Conservation (phyloP, 495 filamentous ascomycete genomes). For the Cercophora scortea region DNA sequence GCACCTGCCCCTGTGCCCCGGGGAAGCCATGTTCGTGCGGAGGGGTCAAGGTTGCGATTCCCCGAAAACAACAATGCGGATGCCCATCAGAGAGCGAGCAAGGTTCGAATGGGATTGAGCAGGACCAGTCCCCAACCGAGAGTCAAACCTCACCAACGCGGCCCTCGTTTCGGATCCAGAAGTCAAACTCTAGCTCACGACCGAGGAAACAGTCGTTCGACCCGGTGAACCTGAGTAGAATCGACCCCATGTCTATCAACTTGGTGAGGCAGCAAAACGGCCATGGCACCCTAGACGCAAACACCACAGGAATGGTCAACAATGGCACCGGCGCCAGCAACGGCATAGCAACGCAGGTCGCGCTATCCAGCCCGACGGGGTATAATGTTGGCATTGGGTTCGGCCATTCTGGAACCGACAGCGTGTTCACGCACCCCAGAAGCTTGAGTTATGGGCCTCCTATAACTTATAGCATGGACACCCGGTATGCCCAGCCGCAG, state of each 20-base stretch:
- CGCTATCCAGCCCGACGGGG: background rate
- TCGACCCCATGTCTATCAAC: slow-evolving; percentile 37
- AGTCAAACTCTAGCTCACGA: slow-evolving; percentile 19
- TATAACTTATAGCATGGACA: slow-evolving; percentile 11
- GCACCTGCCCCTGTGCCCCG: slow-evolving; percentile 66
- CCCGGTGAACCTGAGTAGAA: slow-evolving; percentile 31
- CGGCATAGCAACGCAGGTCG: background rate
- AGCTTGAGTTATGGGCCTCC: slow-evolving; percentile 3
- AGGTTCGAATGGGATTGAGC: background rate
- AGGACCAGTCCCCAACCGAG: slow-evolving; percentile 16
- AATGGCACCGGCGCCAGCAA: slow-evolving; percentile 1
- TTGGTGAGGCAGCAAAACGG: slow-evolving; percentile 15
- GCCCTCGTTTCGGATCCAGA: slow-evolving; percentile 34
- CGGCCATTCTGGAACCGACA: background rate
- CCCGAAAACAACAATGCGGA: slow-evolving; percentile 40
- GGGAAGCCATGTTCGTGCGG: slow-evolving; percentile 44
- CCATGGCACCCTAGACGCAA: slow-evolving; percentile 10
- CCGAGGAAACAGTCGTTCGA: slow-evolving; percentile 40
- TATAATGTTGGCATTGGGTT: slow-evolving; percentile 1
- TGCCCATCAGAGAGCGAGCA: slow-evolving; percentile 21
- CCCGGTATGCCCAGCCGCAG: slow-evolving; percentile 6
- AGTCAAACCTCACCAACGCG: slow-evolving; percentile 27
- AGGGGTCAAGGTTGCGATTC: slow-evolving; percentile 45
- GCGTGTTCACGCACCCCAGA: background rate
- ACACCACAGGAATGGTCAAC: slow-evolving; percentile 4